These are phyloP conservation scores for Pestalotiopsis fici DNA, from an alignment of 2,329 filamentous ascomycete genomes.

Conservation along the genomic window DNA sequence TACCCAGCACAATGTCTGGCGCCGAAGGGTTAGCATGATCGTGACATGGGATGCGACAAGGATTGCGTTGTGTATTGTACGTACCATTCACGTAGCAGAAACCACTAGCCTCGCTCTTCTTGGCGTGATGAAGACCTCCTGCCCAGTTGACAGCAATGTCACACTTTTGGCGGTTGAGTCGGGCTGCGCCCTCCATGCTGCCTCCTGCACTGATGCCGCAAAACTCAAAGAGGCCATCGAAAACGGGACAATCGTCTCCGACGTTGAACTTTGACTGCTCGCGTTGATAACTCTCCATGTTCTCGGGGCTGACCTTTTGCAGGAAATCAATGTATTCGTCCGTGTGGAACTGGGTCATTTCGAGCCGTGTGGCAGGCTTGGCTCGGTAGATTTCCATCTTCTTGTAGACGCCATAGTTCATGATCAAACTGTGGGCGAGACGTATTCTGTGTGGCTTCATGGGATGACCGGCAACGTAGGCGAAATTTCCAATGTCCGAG, in stretches of 20 bases:
- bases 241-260: slow-evolving; percentile 95
- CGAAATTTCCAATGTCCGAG: slow-evolving; percentile 96
- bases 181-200: slow-evolving; percentile 89
- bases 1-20: slow-evolving; percentile 92
- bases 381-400: slow-evolving; percentile 95
- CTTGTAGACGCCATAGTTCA: slow-evolving; percentile 94
- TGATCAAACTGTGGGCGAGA: slow-evolving; percentile 90
- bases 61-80: slow-evolving; percentile 21
- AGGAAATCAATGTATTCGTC: slow-evolving; percentile 96
- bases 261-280: slow-evolving; percentile 95
- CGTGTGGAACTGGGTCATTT: slow-evolving; percentile 93
- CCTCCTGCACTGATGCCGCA: slow-evolving; percentile 93
- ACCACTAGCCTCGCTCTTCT: slow-evolving; percentile 92
- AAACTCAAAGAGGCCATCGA: slow-evolving; percentile 96
- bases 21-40: slow-evolving; percentile 47
- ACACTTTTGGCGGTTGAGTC: slow-evolving; percentile 86
- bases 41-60: not conserved
- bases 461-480: slow-evolving; percentile 93
- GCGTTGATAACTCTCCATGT: slow-evolving; percentile 91
- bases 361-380: slow-evolving; percentile 83
- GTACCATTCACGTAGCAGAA: slow-evolving; percentile 98
- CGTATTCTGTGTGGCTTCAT: slow-evolving; percentile 99
- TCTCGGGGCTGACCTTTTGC: slow-evolving; percentile 93
- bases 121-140: slow-evolving; percentile 93
- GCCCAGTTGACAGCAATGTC: slow-evolving; percentile 99